A percentile compares a stretch with the other conserved stretches of the same genome.
Conservation (phyloP, 1,284 basidiomycete genomes). For the Ceratobasidium sp. region DNA sequence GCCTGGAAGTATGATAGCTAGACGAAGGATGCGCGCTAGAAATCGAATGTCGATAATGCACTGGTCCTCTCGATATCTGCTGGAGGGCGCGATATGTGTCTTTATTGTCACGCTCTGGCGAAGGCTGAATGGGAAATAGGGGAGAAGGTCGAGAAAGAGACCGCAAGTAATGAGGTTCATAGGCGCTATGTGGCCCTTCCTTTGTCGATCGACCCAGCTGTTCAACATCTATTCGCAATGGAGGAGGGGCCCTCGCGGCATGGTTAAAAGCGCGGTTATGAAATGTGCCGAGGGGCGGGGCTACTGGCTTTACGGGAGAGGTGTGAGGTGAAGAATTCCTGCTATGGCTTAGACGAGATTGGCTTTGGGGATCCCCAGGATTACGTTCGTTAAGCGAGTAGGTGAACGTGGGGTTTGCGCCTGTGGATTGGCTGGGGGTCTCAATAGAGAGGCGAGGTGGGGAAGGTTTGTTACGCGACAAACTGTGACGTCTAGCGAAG, state of each 20-base stretch:
- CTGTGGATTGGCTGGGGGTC: background rate
- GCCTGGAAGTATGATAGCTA: conserved; percentile 7
- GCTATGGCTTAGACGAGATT: no score
- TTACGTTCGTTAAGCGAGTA: background rate
- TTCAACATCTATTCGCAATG: background rate
- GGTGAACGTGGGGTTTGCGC: background rate
- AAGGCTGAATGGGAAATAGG: background rate
- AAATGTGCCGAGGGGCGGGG: background rate
- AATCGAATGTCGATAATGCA: conserved; percentile 11
- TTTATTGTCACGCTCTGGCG: background rate
- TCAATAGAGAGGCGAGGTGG: background rate
- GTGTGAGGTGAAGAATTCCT: background rate
- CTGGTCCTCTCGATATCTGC: background rate
- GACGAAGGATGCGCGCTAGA: conserved; percentile 23
- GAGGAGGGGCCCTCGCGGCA: background rate
- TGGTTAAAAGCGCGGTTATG: background rate
- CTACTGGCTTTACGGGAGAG: background rate
- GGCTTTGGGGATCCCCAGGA: background rate
- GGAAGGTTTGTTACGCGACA: conserved; percentile 20
- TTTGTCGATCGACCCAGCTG: background rate
- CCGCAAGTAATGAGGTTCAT: conserved; percentile 3
- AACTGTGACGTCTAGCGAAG: conserved; percentile 10
- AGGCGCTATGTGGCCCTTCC: background rate
- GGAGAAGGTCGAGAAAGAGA: background rate
- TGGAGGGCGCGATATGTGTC: background rate